Conservation (phyloP, 139 green algal genomes). For the Coelastrella sp. region DNA sequence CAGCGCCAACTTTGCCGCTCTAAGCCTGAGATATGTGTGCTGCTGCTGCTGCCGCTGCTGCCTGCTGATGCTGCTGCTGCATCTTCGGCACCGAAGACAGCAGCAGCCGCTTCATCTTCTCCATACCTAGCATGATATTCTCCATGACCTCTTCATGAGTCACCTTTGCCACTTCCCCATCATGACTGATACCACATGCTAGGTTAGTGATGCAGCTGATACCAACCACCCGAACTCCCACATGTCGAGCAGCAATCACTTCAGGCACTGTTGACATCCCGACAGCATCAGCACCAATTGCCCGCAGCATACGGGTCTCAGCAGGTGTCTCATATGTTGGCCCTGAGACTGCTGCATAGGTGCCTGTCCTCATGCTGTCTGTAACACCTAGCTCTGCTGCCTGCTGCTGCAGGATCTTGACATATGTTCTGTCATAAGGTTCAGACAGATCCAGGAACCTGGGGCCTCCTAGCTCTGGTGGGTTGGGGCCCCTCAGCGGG, state of each 20-base stretch:
- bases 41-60: conserved; percentile 17
- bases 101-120: conserved; percentile 48
- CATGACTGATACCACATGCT: conserved; percentile 40
- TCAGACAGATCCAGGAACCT: conserved; percentile 50
- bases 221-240: conserved; percentile 39
- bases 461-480: conserved; percentile 38
- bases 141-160: conserved; percentile 50
- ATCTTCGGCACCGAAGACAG: conserved; percentile 35
- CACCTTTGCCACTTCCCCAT: conserved; percentile 32
- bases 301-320: conserved; percentile 49
- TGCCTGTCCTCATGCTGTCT: conserved; percentile 16
- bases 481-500: conserved; percentile 49
- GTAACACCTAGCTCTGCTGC: background rate
- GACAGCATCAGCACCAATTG: conserved; percentile 47
- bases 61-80: conserved; percentile 1
- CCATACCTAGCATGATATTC: conserved; percentile 23
- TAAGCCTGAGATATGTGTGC: too few relatives aligned
- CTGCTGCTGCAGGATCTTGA: conserved; percentile 20
- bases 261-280: conserved; percentile 53
- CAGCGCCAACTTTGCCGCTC: too few relatives aligned
- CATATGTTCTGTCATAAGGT: conserved; percentile 30
- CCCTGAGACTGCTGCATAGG: conserved; percentile 45
- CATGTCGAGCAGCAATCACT: conserved; percentile 47
- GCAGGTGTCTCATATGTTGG: conserved; percentile 55
- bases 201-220: conserved; percentile 53